Evolutionary conservation across 164 flowering plant species (phyloP).

Genomic region (Vitis labrusca): DNA sequence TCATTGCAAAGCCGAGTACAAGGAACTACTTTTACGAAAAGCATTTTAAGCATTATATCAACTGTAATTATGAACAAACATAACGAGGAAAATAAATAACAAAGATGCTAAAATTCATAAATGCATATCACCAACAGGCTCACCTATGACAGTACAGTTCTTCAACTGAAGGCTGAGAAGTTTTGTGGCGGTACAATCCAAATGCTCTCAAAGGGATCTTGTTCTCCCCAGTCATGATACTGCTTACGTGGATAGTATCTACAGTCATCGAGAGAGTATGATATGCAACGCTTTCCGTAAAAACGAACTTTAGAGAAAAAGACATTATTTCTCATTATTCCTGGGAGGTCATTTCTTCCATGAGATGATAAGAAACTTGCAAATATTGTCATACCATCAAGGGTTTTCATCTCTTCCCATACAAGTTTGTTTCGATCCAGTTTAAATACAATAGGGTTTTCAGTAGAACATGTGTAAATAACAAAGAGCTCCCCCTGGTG

Average conservation of each 20-base stretch:
- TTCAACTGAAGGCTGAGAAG: conserved; percentile 27
- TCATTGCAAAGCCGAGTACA: too few relatives aligned
- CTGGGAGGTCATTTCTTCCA: conserved; percentile 46
- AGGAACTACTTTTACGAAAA: too few relatives aligned
- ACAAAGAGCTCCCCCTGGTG: conserved; percentile 53
- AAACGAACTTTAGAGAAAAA: conserved; percentile 59
- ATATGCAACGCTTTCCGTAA: conserved; percentile 57
- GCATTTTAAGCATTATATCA: too few relatives aligned
- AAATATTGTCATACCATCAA: conserved; percentile 50
- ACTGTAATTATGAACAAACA: too few relatives aligned
- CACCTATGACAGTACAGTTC: conserved; percentile 5
- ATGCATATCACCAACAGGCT: not conserved
- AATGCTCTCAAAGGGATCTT: conserved; percentile 43
- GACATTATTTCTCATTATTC: conserved; percentile 51
- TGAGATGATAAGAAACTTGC: conserved; percentile 54
- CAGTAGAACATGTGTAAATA: conserved; percentile 44
- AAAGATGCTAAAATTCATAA: too few relatives aligned
- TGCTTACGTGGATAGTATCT: conserved; percentile 65
- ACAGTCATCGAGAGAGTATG: conserved; percentile 43
- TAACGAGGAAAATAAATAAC: too few relatives aligned
- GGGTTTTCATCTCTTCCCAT: conserved; percentile 53
- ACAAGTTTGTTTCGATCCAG: conserved; percentile 34
- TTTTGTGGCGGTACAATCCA: conserved; percentile 60
- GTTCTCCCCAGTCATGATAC: conserved; percentile 54
- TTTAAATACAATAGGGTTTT: conserved; percentile 53